Percentiles rank a stretch among this genome's conserved stretches.
phyloP scores from a whole-genome alignment of 257 asterid species.

The Fraxinus quadrangulata region DNA sequence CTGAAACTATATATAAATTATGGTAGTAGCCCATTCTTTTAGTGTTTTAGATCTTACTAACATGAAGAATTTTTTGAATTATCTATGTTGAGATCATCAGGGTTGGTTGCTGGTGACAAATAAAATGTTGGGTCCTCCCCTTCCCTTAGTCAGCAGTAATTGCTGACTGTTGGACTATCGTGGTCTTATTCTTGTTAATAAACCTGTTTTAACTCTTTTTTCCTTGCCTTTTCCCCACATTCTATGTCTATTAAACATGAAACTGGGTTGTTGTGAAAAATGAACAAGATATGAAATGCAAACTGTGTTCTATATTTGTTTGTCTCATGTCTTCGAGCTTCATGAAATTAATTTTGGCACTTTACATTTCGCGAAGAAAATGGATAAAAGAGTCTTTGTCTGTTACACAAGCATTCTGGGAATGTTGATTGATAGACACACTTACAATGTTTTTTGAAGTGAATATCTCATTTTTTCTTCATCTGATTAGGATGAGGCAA shows the following conservation, averaged over 20 bases:
- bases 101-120: neutral
- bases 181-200: neutral
- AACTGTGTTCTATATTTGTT: neutral
- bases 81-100: conserved; percentile 9
- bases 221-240: neutral
- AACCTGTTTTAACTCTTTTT: neutral
- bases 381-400: neutral
- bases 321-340: neutral
- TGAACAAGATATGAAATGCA: conserved; percentile 2
- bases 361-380: conserved; percentile 12
- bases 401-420: neutral
- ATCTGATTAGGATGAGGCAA: conserved; percentile 15
- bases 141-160: neutral
- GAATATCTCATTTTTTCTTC: conserved; percentile 7
- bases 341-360: neutral
- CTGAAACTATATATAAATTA: conserved; percentile 1
- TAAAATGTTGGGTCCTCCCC: neutral
- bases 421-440: neutral
- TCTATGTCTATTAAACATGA: neutral
- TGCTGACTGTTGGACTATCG: neutral
- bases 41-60: neutral
- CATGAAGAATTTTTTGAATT: neutral
- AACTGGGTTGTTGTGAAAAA: neutral
- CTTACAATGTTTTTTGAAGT: neutral
- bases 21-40: conserved; percentile 1